Evolutionary conservation across 1,284 basidiomycete species (phyloP).

Genomic region (Trichosporon sp.): DNA sequence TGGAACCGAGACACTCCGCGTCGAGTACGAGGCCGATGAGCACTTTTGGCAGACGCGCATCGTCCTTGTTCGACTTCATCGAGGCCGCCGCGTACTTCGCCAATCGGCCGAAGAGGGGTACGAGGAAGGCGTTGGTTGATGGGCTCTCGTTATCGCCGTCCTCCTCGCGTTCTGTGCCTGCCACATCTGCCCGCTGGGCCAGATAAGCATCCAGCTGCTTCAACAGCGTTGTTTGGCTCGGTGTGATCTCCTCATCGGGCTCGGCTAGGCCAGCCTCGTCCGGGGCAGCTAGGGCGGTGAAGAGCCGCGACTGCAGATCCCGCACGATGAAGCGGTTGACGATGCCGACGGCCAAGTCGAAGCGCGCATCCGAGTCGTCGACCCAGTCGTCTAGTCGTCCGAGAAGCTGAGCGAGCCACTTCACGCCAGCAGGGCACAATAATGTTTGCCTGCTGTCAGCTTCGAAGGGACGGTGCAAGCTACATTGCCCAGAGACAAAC

Average conservation of each 20-base stretch:
- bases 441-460: constrained; percentile 12
- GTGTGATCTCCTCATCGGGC: constrained; percentile 64
- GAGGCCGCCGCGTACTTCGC: constrained; percentile 24
- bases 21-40: constrained; percentile 73
- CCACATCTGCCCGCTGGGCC: constrained; percentile 27
- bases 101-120: constrained; percentile 19
- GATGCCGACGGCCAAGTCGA: constrained; percentile 63
- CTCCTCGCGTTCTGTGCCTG: not conserved
- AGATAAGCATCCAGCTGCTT: constrained; percentile 78
- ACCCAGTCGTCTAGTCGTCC: constrained; percentile 58
- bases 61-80: constrained; percentile 31
- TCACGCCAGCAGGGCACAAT: constrained; percentile 19
- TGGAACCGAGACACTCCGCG: constrained; percentile 53
- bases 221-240: constrained; percentile 74
- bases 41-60: constrained; percentile 52
- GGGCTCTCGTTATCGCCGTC: constrained; percentile 5
- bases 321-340: constrained; percentile 48
- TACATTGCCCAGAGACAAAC: no score
- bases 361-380: constrained; percentile 60
- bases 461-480: not conserved
- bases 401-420: constrained; percentile 50
- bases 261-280: constrained; percentile 22
- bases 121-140: constrained; percentile 20
- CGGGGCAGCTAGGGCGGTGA: not conserved
- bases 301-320: constrained; percentile 29